phyloP scores from a whole-genome alignment of 208 protist species.

The Leishmania aethiopica region DNA sequence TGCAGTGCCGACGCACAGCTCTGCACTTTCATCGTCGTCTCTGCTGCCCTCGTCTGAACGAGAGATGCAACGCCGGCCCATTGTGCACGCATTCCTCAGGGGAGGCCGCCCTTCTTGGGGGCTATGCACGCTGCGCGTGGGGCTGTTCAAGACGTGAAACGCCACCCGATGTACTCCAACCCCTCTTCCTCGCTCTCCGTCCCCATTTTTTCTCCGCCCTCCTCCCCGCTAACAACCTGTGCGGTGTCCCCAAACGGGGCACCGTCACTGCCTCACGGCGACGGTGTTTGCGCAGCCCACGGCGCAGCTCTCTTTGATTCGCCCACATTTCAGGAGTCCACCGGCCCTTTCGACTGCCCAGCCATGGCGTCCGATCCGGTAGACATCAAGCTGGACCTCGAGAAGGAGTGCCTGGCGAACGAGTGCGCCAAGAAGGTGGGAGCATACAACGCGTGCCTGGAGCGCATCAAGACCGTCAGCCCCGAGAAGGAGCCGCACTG shows the following conservation, averaged over 20 bases:
- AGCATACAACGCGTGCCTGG: constrained; percentile 72
- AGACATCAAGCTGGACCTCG: constrained; percentile 79
- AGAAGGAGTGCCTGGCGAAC: constrained; percentile 73
- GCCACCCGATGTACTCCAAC: neutral
- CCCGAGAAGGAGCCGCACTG: constrained; percentile 75
- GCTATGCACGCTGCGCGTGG: neutral
- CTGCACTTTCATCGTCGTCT: neutral
- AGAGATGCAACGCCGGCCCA: neutral
- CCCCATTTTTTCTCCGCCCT: neutral
- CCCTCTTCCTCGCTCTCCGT: neutral
- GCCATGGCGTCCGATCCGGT: constrained; percentile 60
- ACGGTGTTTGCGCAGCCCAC: neutral
- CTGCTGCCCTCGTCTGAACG: neutral
- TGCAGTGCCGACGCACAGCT: neutral
- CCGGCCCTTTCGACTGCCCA: neutral
- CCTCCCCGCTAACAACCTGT: neutral
- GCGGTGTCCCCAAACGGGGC: neutral
- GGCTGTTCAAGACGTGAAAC: neutral
- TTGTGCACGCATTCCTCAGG: neutral
- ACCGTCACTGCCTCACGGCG: neutral
- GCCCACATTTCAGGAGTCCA: neutral
- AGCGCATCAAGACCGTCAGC: constrained; percentile 71
- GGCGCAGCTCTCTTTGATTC: neutral
- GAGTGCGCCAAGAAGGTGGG: constrained; percentile 64
- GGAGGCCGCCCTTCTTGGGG: neutral